A percentile compares a stretch with the other conserved stretches of the same genome.
Evolutionary conservation across 106 monocot genomes (phyloP).

Genomic region (Dendrobium nobile): DNA sequence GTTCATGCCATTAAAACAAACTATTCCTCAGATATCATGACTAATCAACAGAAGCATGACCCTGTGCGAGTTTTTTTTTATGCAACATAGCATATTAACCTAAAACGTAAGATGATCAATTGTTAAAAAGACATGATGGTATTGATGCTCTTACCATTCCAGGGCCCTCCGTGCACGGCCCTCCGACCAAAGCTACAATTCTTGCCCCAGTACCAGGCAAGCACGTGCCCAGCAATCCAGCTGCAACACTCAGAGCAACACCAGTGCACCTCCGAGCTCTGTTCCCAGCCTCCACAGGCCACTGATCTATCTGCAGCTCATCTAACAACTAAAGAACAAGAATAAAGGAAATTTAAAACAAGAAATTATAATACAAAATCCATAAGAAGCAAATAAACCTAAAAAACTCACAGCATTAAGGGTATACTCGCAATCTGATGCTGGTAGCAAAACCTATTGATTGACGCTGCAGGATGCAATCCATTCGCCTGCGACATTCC

Average conservation of each 20-base stretch:
- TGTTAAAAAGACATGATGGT: not conserved
- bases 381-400: not conserved
- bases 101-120: not conserved
- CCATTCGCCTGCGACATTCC: constrained; percentile 28
- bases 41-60: not conserved
- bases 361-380: not conserved
- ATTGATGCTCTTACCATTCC: constrained; percentile 66
- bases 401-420: constrained; percentile 60
- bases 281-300: constrained; percentile 80
- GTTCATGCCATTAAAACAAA: not conserved
- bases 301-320: constrained; percentile 92
- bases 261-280: constrained; percentile 82
- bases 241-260: constrained; percentile 87
- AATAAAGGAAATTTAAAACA: not conserved
- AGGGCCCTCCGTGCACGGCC: constrained; percentile 93
- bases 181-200: constrained; percentile 88
- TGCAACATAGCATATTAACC: not conserved
- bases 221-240: constrained; percentile 84
- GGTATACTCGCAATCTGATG: constrained; percentile 85
- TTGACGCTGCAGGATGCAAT: constrained; percentile 22
- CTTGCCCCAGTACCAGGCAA: constrained; percentile 91
- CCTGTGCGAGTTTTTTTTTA: not conserved
- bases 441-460: constrained; percentile 81
- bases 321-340: constrained; percentile 63
- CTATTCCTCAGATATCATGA: not conserved